phyloP scores from a whole-genome alignment of 805 yeast genomes.

The Torulaspora delbrueckii region DNA sequence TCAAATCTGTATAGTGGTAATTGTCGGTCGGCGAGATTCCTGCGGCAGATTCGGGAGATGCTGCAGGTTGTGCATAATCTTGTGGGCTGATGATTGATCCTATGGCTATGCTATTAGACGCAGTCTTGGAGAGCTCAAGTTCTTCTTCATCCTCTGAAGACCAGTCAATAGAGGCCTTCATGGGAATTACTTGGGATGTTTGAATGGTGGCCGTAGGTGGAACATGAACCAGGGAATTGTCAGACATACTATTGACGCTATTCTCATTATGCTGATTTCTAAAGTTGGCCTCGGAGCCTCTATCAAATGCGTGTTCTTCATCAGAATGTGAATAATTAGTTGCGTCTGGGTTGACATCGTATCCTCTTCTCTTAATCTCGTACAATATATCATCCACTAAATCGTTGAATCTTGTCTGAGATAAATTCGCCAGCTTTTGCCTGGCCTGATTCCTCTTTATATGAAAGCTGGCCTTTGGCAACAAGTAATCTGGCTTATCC shows the following conservation, averaged over 20 bases:
- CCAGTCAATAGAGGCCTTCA: slow-evolving; percentile 82
- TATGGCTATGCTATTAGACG: not conserved
- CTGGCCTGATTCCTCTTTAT: slow-evolving; percentile 95
- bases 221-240: slow-evolving; percentile 6
- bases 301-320: slow-evolving; percentile 1
- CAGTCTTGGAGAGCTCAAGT: not conserved
- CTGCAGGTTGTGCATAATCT: not conserved
- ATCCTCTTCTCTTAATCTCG: slow-evolving; percentile 76
- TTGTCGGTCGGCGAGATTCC: slow-evolving; percentile 7
- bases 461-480: slow-evolving; percentile 72
- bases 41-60: slow-evolving; percentile 1
- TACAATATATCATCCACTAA: slow-evolving; percentile 82
- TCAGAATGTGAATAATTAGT: not conserved
- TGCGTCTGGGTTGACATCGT: slow-evolving; percentile 35
- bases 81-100: not conserved
- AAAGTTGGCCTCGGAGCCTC: slow-evolving; percentile 1
- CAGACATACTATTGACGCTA: slow-evolving; percentile 10
- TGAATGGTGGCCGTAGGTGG: slow-evolving; percentile 44
- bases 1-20: slow-evolving; percentile 10
- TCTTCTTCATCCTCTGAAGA: slow-evolving; percentile 68
- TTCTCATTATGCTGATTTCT: slow-evolving; percentile 1
- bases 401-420: slow-evolving; percentile 78
- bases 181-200: slow-evolving; percentile 71
- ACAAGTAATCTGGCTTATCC: slow-evolving; percentile 56
- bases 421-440: slow-evolving; percentile 79